Evolutionary conservation across 2,329 filamentous ascomycete genomes (phyloP).

Genomic region (Sclerotinia subarctica): DNA sequence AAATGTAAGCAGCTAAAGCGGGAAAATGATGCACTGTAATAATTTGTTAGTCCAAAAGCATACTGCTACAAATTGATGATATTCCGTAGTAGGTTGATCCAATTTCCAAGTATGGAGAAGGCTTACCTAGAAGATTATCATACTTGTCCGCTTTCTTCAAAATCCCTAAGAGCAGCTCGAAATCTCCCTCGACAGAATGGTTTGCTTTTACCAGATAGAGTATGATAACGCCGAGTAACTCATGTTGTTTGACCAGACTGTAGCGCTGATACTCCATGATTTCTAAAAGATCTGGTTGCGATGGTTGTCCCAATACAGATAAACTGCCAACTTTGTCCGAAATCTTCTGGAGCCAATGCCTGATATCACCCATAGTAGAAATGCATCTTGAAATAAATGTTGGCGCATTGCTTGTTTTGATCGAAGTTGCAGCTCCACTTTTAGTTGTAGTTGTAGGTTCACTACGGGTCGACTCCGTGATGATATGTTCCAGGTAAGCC

Average conservation of each 20-base stretch:
- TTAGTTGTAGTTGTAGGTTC: slow-evolving; percentile 42
- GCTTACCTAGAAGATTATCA: slow-evolving; percentile 57
- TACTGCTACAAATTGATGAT: not conserved
- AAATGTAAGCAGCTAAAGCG: slow-evolving; percentile 71
- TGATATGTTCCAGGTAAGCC: slow-evolving; percentile 49
- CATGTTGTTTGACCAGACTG: slow-evolving; percentile 85
- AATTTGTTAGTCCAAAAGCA: slow-evolving; percentile 26
- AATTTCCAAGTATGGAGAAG: not conserved
- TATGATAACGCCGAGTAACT: slow-evolving; percentile 78
- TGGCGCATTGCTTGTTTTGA: slow-evolving; percentile 32
- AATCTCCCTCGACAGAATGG: slow-evolving; percentile 68
- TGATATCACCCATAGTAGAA: slow-evolving; percentile 70
- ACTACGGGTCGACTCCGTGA: slow-evolving; percentile 26
- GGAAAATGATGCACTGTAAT: slow-evolving; percentile 74
- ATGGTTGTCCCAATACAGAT: slow-evolving; percentile 66
- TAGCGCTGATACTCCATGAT: slow-evolving; percentile 75
- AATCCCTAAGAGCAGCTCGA: slow-evolving; percentile 65
- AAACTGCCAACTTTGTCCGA: slow-evolving; percentile 73
- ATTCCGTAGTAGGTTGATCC: not conserved
- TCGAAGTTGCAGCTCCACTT: slow-evolving; percentile 40
- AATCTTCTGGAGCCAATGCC: slow-evolving; percentile 71
- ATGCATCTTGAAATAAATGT: slow-evolving; percentile 73
- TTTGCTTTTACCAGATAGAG: slow-evolving; percentile 74
- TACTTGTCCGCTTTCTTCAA: slow-evolving; percentile 73
- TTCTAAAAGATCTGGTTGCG: slow-evolving; percentile 64